These are phyloP conservation scores for Sesbania bispinosa DNA, from an alignment of 306 rosid genomes.

Conservation along the genomic window DNA sequence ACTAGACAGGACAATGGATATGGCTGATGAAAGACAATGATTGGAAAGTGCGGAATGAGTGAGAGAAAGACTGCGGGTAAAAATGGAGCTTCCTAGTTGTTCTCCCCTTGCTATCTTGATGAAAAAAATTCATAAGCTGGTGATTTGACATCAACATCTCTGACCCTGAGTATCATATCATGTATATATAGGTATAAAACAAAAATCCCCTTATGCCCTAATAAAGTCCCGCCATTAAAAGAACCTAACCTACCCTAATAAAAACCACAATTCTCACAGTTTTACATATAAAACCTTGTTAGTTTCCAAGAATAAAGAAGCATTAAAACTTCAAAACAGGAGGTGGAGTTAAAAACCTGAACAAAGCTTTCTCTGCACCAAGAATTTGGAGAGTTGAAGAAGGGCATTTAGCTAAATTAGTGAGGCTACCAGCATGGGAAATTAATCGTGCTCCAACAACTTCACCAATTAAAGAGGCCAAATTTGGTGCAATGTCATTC, in stretches of 20 bases:
- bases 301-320: background rate
- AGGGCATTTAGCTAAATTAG: conserved; percentile 88
- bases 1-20: conserved; percentile 76
- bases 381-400: conserved; percentile 89
- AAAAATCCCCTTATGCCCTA: background rate
- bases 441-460: conserved; percentile 85
- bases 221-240: too few relatives aligned
- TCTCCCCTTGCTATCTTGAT: conserved; percentile 56
- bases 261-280: background rate
- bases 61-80: conserved; percentile 57
- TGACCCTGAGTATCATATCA: background rate
- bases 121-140: conserved; percentile 58
- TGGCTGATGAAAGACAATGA: conserved; percentile 57
- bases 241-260: background rate
- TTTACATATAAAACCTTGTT: background rate
- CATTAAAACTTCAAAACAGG: background rate
- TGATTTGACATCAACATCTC: background rate
- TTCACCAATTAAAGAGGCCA: conserved; percentile 85
- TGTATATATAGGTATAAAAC: too few relatives aligned
- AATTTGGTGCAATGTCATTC: conserved; percentile 85
- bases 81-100: conserved; percentile 57
- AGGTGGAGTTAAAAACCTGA: conserved; percentile 49
- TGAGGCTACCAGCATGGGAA: conserved; percentile 86
- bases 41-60: conserved; percentile 33
- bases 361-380: conserved; percentile 90